phyloP scores from a whole-genome alignment of 768 basidiomycete genomes.

The Ephemerocybe angulata region DNA sequence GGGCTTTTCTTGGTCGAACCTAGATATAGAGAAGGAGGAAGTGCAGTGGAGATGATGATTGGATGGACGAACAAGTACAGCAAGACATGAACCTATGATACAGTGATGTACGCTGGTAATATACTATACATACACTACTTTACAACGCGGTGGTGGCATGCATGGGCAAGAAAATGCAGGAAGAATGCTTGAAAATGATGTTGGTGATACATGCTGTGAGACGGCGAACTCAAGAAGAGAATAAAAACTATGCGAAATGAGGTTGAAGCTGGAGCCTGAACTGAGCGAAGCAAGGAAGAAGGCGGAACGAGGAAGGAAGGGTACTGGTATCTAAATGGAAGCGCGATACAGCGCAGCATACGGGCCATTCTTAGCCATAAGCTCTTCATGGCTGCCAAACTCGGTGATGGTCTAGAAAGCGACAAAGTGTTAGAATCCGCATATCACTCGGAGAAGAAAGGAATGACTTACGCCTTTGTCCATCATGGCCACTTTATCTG shows the following conservation, averaged over 20 bases:
- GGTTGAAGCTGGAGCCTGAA: background rate
- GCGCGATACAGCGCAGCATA: conserved; percentile 71
- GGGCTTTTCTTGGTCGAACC: no score
- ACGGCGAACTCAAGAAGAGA: background rate
- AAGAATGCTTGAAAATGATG: background rate
- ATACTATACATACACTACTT: conserved; percentile 10
- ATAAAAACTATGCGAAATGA: background rate
- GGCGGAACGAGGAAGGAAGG: conserved; percentile 1
- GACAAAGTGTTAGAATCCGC: background rate
- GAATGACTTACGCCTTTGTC: conserved; percentile 56
- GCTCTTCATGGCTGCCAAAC: conserved; percentile 70
- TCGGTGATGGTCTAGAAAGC: conserved; percentile 60
- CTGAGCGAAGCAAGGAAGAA: background rate
- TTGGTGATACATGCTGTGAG: no score
- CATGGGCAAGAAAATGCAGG: background rate
- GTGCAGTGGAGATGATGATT: no score
- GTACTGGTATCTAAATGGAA: conserved; percentile 49
- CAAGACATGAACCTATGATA: background rate
- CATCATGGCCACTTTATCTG: conserved; percentile 87
- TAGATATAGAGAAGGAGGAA: background rate
- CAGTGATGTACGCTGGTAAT: conserved; percentile 19
- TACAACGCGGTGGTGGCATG: conserved; percentile 9
- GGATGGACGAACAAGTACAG: background rate
- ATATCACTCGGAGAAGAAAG: conserved; percentile 3
- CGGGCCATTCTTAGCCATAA: conserved; percentile 54